Base-by-base conservation (phyloP, 345 rosid genomes). In the Rhizophora mangle region DNA sequence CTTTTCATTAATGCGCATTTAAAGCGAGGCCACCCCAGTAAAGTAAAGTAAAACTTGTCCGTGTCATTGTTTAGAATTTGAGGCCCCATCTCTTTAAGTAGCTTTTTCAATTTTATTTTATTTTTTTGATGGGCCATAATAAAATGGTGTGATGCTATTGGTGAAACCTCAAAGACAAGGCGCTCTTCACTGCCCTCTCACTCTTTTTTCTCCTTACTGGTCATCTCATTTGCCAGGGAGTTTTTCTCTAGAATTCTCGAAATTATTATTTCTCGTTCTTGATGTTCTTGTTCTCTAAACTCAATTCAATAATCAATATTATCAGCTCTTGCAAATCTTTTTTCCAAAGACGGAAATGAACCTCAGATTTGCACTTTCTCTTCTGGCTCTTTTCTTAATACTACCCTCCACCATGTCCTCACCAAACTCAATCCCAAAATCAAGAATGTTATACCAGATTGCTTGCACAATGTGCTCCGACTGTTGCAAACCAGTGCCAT, bases 381-480 rank as follows among this genome's bases (percentile, higher is more conserved):
- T 57, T n/a, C 7, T 68, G 71, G 58, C 77, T 18, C 24, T 68
- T 30, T 51, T 82, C 34, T 18, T 78, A 0, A 11, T 74, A 16
- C 52, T 82, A 6, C 73, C 77, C 64, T 55, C 68, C 15, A 24
- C 9, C 32, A 71, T 53, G 70, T 74, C 68, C 15, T 79, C 80
- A 3, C 29, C 71, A 19, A 6, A 20, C 1, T 63, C 71, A 10
- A 53, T 36, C 3, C 72, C 72, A 10, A 39, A 61, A 39, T 60
- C 76, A 26, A 73, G 76, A 67, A 67, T 16, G 49, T 10, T 73
- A 43, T 72, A 69, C 64, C 85, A 85, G 79, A 79, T 80, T 74
- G 89, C 89, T 56, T 95, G 97, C 82, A 88, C 96, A 74, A 86
- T 89, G 97, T 94, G 98, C 84, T 43, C 95, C 10, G 74, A 88